Conservation (phyloP, 441 rosid genomes). For the Gossypium davidsonii region DNA sequence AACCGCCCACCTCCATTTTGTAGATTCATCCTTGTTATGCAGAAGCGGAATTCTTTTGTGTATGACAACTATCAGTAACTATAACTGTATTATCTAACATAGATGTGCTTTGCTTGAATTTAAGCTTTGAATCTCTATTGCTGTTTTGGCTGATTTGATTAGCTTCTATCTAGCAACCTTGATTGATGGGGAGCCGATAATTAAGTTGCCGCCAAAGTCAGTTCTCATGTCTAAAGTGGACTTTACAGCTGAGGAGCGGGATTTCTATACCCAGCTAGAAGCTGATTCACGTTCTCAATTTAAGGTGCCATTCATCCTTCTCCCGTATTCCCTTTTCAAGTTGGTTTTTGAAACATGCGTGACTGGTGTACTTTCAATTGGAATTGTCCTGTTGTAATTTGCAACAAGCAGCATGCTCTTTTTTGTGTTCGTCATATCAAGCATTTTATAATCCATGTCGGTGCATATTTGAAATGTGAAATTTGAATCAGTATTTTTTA, state of each 20-base stretch:
- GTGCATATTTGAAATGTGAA: not conserved
- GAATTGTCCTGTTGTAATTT: slow-evolving; percentile 5
- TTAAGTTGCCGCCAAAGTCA: slow-evolving; percentile 73
- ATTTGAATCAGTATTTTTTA: not conserved
- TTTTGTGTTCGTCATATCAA: not conserved
- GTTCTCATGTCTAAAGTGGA: slow-evolving; percentile 57
- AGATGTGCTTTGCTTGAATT: not conserved
- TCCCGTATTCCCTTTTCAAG: not conserved
- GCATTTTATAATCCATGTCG: not conserved
- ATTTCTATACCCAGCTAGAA: slow-evolving; percentile 78
- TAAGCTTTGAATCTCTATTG: slow-evolving; percentile 4
- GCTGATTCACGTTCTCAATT: slow-evolving; percentile 71
- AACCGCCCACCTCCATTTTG: not conserved
- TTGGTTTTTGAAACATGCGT: not conserved
- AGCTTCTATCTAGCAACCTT: slow-evolving; percentile 55
- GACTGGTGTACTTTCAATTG: not conserved
- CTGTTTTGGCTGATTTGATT: slow-evolving; percentile 9
- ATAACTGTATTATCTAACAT: not conserved
- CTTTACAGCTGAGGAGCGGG: slow-evolving; percentile 77
- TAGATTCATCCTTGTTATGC: not conserved
- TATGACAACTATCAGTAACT: not conserved
- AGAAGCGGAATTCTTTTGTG: not conserved
- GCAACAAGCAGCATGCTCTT: not conserved
- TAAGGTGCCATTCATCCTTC: slow-evolving; percentile 44
- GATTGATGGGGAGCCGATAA: slow-evolving; percentile 80